Evolutionary conservation across 352 stramenopile genomes (phyloP).

Genomic region (Pythium phragmiticola): DNA sequence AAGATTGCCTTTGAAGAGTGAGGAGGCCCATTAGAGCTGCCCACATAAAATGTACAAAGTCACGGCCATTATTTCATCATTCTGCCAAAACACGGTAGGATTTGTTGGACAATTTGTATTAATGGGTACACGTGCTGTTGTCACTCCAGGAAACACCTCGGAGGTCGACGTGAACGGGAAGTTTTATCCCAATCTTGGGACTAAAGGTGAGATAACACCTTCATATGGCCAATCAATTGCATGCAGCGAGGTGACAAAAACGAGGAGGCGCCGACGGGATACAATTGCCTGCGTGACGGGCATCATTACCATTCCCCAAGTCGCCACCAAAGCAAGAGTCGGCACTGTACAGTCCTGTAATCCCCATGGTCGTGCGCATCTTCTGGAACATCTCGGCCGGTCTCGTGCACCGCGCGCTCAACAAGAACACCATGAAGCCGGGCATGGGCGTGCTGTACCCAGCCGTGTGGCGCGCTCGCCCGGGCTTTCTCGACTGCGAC

Average conservation of each 20-base stretch:
- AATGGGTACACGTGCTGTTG: neutral
- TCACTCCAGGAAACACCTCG: neutral
- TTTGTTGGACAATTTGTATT: neutral
- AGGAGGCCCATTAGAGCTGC: conserved; percentile 18
- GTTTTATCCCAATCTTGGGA: too few species aligned
- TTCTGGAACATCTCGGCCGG: conserved; percentile 71
- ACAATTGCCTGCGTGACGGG: too few species aligned
- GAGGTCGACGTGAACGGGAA: conserved; percentile 6
- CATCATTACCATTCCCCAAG: neutral
- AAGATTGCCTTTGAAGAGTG: conserved; percentile 89
- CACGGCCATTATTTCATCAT: neutral
- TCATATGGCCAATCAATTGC: too few species aligned
- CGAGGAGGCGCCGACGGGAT: too few species aligned
- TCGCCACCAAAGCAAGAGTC: too few species aligned
- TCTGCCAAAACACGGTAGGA: neutral
- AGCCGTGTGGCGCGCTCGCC: conserved; percentile 62
- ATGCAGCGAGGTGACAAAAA: too few species aligned
- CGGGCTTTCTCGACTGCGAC: conserved; percentile 75
- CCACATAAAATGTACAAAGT: neutral
- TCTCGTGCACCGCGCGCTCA: conserved; percentile 52
- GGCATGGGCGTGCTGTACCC: conserved; percentile 64
- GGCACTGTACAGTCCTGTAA: too few species aligned
- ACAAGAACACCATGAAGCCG: conserved; percentile 45
- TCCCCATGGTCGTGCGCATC: conserved; percentile 59
- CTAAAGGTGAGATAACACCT: too few species aligned